Conservation (phyloP, 805 yeast species). For the Wickerhamomyces bovis region DNA sequence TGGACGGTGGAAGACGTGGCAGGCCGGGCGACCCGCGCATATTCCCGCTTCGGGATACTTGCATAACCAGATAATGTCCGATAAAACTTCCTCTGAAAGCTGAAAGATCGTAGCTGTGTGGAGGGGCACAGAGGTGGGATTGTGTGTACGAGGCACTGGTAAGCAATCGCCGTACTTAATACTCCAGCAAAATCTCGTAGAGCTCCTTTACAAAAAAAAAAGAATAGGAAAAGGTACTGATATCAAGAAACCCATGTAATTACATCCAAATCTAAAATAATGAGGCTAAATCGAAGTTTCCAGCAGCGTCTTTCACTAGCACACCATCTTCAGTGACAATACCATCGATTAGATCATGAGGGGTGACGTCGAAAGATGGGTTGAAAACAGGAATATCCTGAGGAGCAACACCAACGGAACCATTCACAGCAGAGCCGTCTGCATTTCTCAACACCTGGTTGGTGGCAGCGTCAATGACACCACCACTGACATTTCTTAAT, state of each 20-base stretch:
- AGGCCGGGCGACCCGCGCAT: neutral
- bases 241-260: too few relatives aligned
- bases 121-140: too few relatives aligned
- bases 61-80: neutral
- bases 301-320: slow-evolving; percentile 42
- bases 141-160: too few relatives aligned
- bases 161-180: too few relatives aligned
- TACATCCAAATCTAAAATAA: too few relatives aligned
- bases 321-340: slow-evolving; percentile 80
- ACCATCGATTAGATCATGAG: slow-evolving; percentile 73
- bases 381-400: slow-evolving; percentile 87
- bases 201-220: too few relatives aligned
- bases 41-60: neutral
- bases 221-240: too few relatives aligned
- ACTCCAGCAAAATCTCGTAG: too few relatives aligned
- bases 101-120: too few relatives aligned
- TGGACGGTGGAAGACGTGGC: neutral
- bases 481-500: slow-evolving; percentile 71
- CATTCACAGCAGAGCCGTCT: slow-evolving; percentile 27
- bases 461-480: slow-evolving; percentile 32
- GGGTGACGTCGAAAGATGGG: slow-evolving; percentile 94
- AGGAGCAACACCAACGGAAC: slow-evolving; percentile 76
- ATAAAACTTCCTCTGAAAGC: neutral
- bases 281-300: slow-evolving; percentile 40
- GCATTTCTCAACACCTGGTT: slow-evolving; percentile 23